A percentile compares a stretch with the other conserved stretches of the same genome.
Conservation (phyloP, 1,284 basidiomycete species). For the Tilletia setariae region DNA sequence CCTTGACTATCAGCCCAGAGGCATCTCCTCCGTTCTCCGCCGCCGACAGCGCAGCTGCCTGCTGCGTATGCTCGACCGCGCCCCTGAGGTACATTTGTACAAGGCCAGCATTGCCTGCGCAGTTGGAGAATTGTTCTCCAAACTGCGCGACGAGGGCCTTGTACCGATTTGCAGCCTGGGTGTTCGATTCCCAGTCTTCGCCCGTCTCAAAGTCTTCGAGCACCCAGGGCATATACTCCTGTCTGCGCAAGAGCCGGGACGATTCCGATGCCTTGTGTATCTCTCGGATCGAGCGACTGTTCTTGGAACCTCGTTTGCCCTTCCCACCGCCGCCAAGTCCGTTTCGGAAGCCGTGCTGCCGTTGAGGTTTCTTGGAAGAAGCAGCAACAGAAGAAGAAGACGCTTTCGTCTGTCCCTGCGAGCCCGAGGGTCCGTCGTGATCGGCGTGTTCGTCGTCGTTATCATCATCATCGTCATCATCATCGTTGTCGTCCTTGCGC, state of each 20-base stretch:
- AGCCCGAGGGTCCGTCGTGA: not conserved
- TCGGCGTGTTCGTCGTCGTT: not conserved
- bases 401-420: too few relatives aligned
- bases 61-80: not conserved
- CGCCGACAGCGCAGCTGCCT: too few relatives aligned
- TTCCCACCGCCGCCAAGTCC: not conserved
- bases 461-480: constrained; percentile 17
- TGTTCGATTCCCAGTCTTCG: constrained; percentile 48
- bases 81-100: constrained; percentile 6
- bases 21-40: not conserved
- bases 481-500: constrained; percentile 16
- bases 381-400: not conserved
- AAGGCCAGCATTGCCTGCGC: not conserved
- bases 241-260: constrained; percentile 46
- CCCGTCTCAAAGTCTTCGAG: constrained; percentile 52
- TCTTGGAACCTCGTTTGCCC: not conserved
- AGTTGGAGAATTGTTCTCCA: constrained; percentile 1
- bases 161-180: constrained; percentile 30
- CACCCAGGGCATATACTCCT: constrained; percentile 51
- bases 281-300: constrained; percentile 37
- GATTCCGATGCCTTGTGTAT: constrained; percentile 49
- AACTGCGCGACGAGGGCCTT: not conserved
- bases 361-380: constrained; percentile 25
- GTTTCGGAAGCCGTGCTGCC: constrained; percentile 9
- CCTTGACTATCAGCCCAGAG: constrained; percentile 22